Evolutionary conservation across 306 rosid species (phyloP).

Genomic region (Castanospermum australe): DNA sequence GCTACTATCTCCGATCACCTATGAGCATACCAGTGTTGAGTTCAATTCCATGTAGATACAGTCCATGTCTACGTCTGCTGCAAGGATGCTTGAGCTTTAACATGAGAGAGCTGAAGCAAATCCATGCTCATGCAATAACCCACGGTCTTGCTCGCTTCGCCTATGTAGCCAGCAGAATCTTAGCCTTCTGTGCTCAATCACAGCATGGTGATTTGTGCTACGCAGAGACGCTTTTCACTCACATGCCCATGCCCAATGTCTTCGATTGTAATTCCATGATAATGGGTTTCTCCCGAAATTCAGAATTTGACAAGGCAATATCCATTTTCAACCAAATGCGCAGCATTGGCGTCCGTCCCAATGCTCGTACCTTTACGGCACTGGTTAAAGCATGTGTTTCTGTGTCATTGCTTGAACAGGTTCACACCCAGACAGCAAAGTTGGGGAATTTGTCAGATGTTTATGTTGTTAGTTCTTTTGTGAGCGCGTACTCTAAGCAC

Average conservation of each 20-base stretch:
- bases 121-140: conserved; percentile 42
- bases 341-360: conserved; percentile 21
- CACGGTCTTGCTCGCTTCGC: conserved; percentile 34
- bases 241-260: conserved; percentile 24
- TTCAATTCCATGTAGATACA: neutral
- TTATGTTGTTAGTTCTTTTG: conserved; percentile 28
- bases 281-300: neutral
- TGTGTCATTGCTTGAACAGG: no score
- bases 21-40: neutral
- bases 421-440: no score
- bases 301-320: conserved; percentile 8
- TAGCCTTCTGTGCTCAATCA: conserved; percentile 29
- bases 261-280: conserved; percentile 44
- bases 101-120: conserved; percentile 31
- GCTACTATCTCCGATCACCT: neutral
- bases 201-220: neutral
- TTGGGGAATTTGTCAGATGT: conserved; percentile 22
- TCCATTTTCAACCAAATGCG: conserved; percentile 28
- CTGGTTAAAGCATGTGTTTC: conserved; percentile 10
- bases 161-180: conserved; percentile 38
- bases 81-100: conserved; percentile 16
- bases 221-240: conserved; percentile 34
- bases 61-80: conserved; percentile 23
- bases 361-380: conserved; percentile 27
- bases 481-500: conserved; percentile 20